Percentiles rank a stretch among this genome's conserved stretches.
Conservation (phyloP, 176 grass and related monocot species). For the Eleusine coracana region DNA sequence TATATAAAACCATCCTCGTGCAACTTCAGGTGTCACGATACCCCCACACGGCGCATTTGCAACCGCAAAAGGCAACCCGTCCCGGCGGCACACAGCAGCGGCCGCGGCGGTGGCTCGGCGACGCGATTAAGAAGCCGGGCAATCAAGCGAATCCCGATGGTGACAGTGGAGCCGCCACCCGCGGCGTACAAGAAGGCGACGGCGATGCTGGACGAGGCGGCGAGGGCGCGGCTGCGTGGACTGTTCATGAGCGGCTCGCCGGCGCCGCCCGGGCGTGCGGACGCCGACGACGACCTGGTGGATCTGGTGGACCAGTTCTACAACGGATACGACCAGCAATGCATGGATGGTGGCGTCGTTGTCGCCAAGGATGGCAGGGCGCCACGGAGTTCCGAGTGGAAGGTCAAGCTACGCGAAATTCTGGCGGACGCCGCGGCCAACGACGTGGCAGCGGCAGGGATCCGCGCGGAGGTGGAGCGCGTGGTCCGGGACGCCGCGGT, state of each 20-base stretch:
- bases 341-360: neutral
- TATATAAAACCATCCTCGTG: too few relatives aligned
- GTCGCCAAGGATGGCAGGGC: neutral
- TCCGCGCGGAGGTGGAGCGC: conserved; percentile 63
- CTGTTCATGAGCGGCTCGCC: conserved; percentile 23
- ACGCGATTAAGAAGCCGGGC: too few relatives aligned
- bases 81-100: conserved; percentile 20
- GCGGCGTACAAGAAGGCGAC: conserved; percentile 58
- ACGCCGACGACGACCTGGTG: conserved; percentile 55
- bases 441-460: conserved; percentile 44
- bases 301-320: conserved; percentile 79
- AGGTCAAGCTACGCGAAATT: conserved; percentile 28
- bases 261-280: conserved; percentile 16
- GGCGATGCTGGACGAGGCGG: conserved; percentile 58
- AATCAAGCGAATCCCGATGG: neutral
- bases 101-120: neutral
- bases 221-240: conserved; percentile 55
- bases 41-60: neutral
- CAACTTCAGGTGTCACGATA: too few relatives aligned
- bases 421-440: conserved; percentile 40
- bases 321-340: conserved; percentile 39
- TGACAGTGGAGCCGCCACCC: conserved; percentile 2
- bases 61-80: neutral
- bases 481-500: conserved; percentile 36
- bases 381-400: conserved; percentile 11